Evolutionary conservation across 257 asterid genomes (phyloP).

Genomic region (Salvia splendens): DNA sequence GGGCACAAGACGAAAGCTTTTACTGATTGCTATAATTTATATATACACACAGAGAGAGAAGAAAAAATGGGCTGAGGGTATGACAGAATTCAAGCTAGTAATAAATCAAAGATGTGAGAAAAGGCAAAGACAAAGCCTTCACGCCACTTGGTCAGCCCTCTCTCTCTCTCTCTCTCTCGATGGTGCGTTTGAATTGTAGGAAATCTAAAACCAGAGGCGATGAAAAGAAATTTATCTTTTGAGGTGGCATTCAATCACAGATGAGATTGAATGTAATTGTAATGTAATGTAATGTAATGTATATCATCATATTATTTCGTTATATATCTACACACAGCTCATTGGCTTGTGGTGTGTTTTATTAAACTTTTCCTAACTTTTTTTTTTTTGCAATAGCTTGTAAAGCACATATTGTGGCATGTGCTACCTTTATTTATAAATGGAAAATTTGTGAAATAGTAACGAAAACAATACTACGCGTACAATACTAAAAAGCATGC

Average conservation of each 20-base stretch:
- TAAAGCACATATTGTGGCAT: too few relatives aligned
- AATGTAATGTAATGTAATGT: background rate
- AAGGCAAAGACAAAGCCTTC: slow-evolving; percentile 35
- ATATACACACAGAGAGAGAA: slow-evolving; percentile 2
- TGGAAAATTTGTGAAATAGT: too few relatives aligned
- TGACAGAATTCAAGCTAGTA: slow-evolving; percentile 44
- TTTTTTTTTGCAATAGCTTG: too few relatives aligned
- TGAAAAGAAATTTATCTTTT: slow-evolving; percentile 14
- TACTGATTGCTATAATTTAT: background rate
- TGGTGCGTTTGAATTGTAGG: slow-evolving; percentile 13
- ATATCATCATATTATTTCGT: background rate
- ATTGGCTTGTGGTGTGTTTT: background rate
- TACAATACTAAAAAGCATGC: too few relatives aligned
- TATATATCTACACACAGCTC: background rate
- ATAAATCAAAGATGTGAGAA: slow-evolving; percentile 33
- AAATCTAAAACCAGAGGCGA: slow-evolving; percentile 22
- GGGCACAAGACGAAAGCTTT: slow-evolving; percentile 6
- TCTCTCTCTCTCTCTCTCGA: slow-evolving; percentile 10
- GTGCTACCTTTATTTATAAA: too few relatives aligned
- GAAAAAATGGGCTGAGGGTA: slow-evolving; percentile 35
- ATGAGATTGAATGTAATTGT: slow-evolving; percentile 21
- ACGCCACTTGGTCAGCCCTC: slow-evolving; percentile 30
- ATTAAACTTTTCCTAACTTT: too few relatives aligned
- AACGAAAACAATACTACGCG: too few relatives aligned
- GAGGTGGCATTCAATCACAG: slow-evolving; percentile 11